Base-by-base conservation (phyloP, 495 filamentous ascomycete species). In the Friedmanniomyces simplex region DNA sequence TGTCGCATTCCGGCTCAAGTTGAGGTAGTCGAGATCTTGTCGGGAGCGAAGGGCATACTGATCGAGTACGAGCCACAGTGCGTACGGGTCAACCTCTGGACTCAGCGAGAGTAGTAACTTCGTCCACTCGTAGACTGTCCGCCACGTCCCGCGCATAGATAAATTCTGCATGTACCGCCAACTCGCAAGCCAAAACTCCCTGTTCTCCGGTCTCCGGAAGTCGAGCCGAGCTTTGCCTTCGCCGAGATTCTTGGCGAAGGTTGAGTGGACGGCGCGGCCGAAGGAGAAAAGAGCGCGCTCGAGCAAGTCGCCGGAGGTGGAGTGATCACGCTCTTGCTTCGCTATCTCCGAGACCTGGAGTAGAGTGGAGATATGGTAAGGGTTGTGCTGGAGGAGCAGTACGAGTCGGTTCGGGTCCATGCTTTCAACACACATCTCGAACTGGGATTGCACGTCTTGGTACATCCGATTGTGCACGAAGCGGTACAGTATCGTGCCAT, bases 271-370 rank as follows among this genome's bases (percentile, higher is more conserved):
- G 5, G 89, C 86, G 11, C 94, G 80, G 16, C 93, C 93, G 65
- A 99, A 93, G 30, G 87, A 87, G 73, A 95, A 97, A 12, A 99
- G 77, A 1, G 91, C 90, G 34, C 93, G 78, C 71, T 97, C 93
- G 50, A 96, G 81, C 10, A 96, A 79, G 63, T 97, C 93, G 24
- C 88, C 84, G 1, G 91, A 82, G 2, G 89, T 79, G 3, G 89
- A 81, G 61, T 89, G 82, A 66, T 97, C 91, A 34, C 87, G 78
- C 65, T 96, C 86, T 43, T 96, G 86, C 67, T 89, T 88, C 20
- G 89, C 89, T 45, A 96, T 85, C 68, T 91, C 89, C 52, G 89
- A 94, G 21, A 93, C 89, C 68, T 96, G 90, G 43, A 96, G 82
- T 10, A 98, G 80, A 1, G 90, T 93, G 0, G 91, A 91, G 58